Base-by-base conservation (phyloP, 108 stramenopile genomes). In the Cyclotella baltica region DNA sequence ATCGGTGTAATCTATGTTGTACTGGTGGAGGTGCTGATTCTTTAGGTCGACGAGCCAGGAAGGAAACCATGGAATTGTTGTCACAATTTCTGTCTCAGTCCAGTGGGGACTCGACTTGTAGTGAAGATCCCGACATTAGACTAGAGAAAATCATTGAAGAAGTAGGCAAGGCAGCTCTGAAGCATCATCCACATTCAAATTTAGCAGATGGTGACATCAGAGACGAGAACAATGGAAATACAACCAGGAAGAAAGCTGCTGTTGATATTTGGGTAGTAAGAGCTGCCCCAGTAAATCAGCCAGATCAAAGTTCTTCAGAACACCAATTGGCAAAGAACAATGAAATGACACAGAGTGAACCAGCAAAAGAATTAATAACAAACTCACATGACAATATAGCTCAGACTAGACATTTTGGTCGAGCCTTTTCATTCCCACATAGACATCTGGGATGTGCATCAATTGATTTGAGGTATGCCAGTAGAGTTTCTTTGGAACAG, bases 1-100 rank as follows among this genome's bases (percentile, higher is more conserved):
- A 91, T 68, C 70, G 87, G 47, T 91, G 90, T 55, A 68, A 76
- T 47, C 72, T 72, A 18, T 87, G 77, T 62, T 73, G 59, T 33
- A 77, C 77, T 9, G 87, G 80, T 34, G 80, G 80, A 43, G 80
- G 80, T 9, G 80, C 62, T 8, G 80, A 81, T 75, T 67, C 80
- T 53, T 18, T 22, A 0, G 80, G 80, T 23, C 70, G 53, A 46
- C 34, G 36, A 5, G 80, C 80, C 15, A 81, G 80, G 61, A 75
- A 70, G 23, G 73, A 75, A 31, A 72, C 62, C 15, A 75, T 70
- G 62, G 69, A 81, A 20, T 46, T 51, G 19, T 48, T 81, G 62
- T 19, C 50, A 37, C 31, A 57, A 22, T 23, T 73, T 29, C 15
- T 75, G 51, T 63, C 73, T 65, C 27, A n/a, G 22, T 36, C 23